Evolutionary conservation across 2,329 filamentous ascomycete species (phyloP).

Genomic region (Aspergillus tanneri): DNA sequence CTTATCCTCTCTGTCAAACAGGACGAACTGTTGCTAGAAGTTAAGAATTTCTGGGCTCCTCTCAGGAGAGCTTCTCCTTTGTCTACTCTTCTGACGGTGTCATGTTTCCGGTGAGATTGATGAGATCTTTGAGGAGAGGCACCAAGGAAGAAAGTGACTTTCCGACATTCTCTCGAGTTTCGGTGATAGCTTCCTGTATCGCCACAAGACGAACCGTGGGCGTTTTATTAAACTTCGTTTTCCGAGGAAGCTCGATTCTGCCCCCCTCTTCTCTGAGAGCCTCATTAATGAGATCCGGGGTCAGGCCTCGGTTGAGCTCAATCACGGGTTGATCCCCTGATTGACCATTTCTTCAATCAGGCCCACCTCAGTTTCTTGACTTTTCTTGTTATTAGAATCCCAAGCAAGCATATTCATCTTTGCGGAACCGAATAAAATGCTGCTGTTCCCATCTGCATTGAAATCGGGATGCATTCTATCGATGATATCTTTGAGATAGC

Average conservation of each 20-base stretch:
- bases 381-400: constrained; percentile 26
- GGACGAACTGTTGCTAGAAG: too few species aligned
- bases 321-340: constrained; percentile 7
- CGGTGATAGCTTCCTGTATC: too few species aligned
- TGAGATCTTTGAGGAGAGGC: too few species aligned
- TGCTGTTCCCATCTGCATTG: constrained; percentile 28
- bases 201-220: too few species aligned
- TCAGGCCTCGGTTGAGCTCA: constrained; percentile 25
- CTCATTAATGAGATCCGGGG: constrained; percentile 23
- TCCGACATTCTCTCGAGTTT: too few species aligned
- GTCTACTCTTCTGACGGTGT: too few species aligned
- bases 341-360: constrained; percentile 10
- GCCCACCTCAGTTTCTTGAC: constrained; percentile 10
- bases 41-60: too few species aligned
- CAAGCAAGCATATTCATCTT: constrained; percentile 29
- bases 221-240: too few species aligned
- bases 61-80: too few species aligned
- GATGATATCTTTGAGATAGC: constrained; percentile 28
- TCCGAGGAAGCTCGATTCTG: constrained; percentile 16
- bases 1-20: too few species aligned
- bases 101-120: too few species aligned
- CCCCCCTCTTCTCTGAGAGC: constrained; percentile 21
- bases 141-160: too few species aligned
- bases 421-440: constrained; percentile 27
- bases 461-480: constrained; percentile 28